Percentiles rank a stretch among this genome's conserved stretches.
phyloP scores from a whole-genome alignment of 2,329 filamentous ascomycete genomes.

The Beauveria sp. region DNA sequence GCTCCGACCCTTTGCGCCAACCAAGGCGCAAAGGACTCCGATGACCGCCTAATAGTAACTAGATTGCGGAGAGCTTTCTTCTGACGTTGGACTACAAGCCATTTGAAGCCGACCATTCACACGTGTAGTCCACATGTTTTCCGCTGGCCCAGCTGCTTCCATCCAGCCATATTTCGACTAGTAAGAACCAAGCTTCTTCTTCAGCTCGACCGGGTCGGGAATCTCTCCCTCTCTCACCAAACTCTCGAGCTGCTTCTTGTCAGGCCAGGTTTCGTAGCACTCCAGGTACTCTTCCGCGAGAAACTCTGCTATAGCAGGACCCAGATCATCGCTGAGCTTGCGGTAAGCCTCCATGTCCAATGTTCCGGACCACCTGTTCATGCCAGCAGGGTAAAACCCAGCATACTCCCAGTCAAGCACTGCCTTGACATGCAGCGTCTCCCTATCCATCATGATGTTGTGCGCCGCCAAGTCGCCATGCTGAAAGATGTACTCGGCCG shows the following conservation, averaged over 20 bases:
- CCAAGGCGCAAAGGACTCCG: not conserved
- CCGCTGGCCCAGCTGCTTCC: not conserved
- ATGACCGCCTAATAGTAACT: not conserved
- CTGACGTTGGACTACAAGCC: not conserved
- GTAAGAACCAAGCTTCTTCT: not conserved
- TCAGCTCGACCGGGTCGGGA: not conserved
- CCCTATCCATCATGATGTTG: conserved; percentile 11
- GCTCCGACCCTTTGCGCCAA: not conserved
- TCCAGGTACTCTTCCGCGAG: conserved; percentile 12
- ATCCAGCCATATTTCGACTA: not conserved
- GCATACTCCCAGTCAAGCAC: conserved; percentile 15
- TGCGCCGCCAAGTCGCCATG: conserved; percentile 12
- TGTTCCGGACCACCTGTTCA: conserved; percentile 13
- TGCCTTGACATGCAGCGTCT: conserved; percentile 12
- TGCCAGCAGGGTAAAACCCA: conserved; percentile 11
- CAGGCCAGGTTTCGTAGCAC: conserved; percentile 9
- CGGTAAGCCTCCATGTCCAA: conserved; percentile 7
- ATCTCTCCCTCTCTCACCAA: not conserved
- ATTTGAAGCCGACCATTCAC: not conserved
- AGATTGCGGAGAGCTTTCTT: no score
- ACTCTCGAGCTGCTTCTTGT: not conserved
- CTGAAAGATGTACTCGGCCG: conserved; percentile 12
- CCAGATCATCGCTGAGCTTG: not conserved
- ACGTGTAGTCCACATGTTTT: not conserved
- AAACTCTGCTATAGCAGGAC: conserved; percentile 1